Percentiles rank a stretch among this genome's conserved stretches.
These are phyloP conservation scores for Phytophthora crassamura DNA, from an alignment of 352 stramenopile genomes.

Conservation along the genomic window DNA sequence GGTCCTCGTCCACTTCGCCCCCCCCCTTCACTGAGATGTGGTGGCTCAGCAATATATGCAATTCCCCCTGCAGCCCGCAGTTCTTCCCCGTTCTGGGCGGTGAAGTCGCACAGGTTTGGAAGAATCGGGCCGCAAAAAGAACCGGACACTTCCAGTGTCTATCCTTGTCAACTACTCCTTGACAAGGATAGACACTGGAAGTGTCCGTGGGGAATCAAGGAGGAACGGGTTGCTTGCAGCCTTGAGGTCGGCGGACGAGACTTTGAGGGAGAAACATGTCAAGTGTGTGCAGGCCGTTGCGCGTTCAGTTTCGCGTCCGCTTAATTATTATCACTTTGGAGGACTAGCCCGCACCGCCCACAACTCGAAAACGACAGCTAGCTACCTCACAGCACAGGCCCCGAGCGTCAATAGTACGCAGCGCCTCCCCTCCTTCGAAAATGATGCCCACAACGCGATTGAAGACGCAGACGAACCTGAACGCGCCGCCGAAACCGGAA, in stretches of 20 bases:
- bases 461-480: slow-evolving; percentile 39
- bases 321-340: slow-evolving; percentile 38
- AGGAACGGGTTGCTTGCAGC: slow-evolving; percentile 16
- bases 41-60: neutral
- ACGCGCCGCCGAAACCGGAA: slow-evolving; percentile 30
- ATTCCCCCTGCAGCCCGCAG: slow-evolving; percentile 3
- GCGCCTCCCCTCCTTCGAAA: slow-evolving; percentile 1
- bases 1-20: too few relatives aligned
- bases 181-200: slow-evolving; percentile 6
- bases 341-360: slow-evolving; percentile 6
- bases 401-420: slow-evolving; percentile 13
- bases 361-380: neutral
- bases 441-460: slow-evolving; percentile 41
- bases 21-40: neutral
- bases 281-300: slow-evolving; percentile 8
- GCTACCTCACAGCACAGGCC: neutral
- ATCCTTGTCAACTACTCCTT: too few relatives aligned
- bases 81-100: slow-evolving; percentile 23
- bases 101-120: slow-evolving; percentile 28
- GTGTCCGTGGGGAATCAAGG: slow-evolving; percentile 2
- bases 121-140: slow-evolving; percentile 31
- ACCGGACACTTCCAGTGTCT: too few relatives aligned
- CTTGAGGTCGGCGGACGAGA: slow-evolving; percentile 16
- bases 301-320: slow-evolving; percentile 3
- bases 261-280: slow-evolving; percentile 19